Conservation (phyloP, 208 protist species). For the Acanthamoeba divionensis region DNA sequence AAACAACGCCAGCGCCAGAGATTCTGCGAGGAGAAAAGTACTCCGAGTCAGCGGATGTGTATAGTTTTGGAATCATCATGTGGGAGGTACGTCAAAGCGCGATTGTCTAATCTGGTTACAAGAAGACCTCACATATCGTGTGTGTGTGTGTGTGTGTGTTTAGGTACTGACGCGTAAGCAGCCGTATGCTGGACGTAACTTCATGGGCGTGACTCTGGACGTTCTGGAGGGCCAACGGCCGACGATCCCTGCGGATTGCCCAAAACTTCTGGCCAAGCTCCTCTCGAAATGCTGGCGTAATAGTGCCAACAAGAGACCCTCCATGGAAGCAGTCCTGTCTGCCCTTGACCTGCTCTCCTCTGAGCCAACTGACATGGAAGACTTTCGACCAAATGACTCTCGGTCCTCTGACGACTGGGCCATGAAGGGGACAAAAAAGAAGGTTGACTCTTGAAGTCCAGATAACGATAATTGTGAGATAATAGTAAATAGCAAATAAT, state of each 20-base stretch:
- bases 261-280: neutral
- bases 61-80: conserved; percentile 14
- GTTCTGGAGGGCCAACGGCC: conserved; percentile 22
- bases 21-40: neutral
- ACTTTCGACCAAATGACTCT: no score
- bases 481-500: no score
- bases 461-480: no score
- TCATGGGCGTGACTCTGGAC: conserved; percentile 16
- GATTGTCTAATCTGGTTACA: no score
- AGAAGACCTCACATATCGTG: no score
- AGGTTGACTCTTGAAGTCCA: no score
- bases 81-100: neutral
- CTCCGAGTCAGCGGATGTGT: neutral
- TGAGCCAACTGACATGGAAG: no score
- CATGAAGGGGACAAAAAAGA: no score
- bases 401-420: no score
- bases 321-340: neutral
- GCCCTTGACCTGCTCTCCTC: no score
- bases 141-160: no score
- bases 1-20: neutral
- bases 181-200: conserved; percentile 20
- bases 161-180: neutral
- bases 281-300: neutral
- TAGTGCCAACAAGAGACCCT: neutral
- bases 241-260: neutral